Evolutionary conservation across 306 rosid species (phyloP).

Genomic region (Sechiopsis laciniata): DNA sequence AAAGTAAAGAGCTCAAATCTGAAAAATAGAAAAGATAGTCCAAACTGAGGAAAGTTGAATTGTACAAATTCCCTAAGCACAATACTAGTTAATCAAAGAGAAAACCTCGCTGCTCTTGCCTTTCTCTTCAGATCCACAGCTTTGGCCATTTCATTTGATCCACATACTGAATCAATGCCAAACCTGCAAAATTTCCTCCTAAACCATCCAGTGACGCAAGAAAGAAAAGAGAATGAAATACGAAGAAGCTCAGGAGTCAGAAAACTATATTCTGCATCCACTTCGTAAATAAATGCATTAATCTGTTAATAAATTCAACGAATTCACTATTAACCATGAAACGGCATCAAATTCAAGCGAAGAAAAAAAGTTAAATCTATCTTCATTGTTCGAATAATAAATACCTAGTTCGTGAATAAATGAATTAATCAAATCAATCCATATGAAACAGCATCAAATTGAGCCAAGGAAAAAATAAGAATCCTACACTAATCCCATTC

Average conservation of each 20-base stretch:
- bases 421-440: conserved; percentile 5
- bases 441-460: neutral
- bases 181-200: conserved; percentile 36
- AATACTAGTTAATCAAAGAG: neutral
- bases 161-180: conserved; percentile 43
- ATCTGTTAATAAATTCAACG: neutral
- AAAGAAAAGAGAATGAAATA: neutral
- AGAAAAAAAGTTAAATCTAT: too few relatives aligned
- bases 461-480: neutral
- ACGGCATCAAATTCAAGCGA: neutral
- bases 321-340: neutral
- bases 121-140: conserved; percentile 73
- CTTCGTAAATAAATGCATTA: conserved; percentile 4
- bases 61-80: neutral
- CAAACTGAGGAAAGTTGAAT: neutral
- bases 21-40: conserved; percentile 19
- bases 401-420: conserved; percentile 5
- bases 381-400: neutral
- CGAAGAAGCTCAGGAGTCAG: neutral
- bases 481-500: neutral
- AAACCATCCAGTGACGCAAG: neutral
- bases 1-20: conserved; percentile 68
- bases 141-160: conserved; percentile 38
- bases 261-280: conserved; percentile 1
- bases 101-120: conserved; percentile 84